Base-by-base conservation (phyloP, 306 rosid genomes). In the Benincasa hispida region DNA sequence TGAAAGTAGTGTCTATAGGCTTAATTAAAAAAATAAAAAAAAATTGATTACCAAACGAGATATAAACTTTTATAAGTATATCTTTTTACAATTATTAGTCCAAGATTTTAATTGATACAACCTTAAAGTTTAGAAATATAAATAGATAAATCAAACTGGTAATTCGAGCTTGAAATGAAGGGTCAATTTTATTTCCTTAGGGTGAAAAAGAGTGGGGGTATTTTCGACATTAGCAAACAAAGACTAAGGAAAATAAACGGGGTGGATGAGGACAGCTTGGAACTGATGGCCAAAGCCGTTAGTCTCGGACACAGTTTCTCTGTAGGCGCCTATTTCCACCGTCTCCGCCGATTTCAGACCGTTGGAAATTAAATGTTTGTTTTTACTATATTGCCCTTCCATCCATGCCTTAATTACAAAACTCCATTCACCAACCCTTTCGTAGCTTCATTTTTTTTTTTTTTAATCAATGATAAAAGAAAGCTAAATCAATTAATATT, bases 291-390 rank as follows among this genome's bases (percentile, higher is more conserved):
- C 53, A n/a, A n/a, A 73, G 84, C 81, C 80, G 82, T 85, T 45
- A 58, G 72, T 82, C n/a, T 78, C 67, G 62, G 70, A 87, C 82
- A 58, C 82, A 79, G 69, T 78, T 74, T 81, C 65, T 78, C 2
- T 10, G 32, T 27, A 65, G 34, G 3, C 24, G 25, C 4, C 78
- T 72, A n/a, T n/a, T 21, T 63, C 60, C 76, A 10, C 41, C 51
- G 17, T 60, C 10, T 19, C 34, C 65, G 48, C 67, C 21, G 21
- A n/a, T 13, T 78, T 57, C 14, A 21, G 75, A 81, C 70, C 72
- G 74, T 75, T 68, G 17, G 27, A 72, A 75, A 66, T 61, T 11
- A 13, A 18, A 7, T 7, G 6, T 6, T 0, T 0, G 1, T 35
- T 51, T 79, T 57, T 10, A 63, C 84, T 42, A 14, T 74, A 79